Conservation (phyloP, 2,329 filamentous ascomycete species). For the Aureobasidium sp. region DNA sequence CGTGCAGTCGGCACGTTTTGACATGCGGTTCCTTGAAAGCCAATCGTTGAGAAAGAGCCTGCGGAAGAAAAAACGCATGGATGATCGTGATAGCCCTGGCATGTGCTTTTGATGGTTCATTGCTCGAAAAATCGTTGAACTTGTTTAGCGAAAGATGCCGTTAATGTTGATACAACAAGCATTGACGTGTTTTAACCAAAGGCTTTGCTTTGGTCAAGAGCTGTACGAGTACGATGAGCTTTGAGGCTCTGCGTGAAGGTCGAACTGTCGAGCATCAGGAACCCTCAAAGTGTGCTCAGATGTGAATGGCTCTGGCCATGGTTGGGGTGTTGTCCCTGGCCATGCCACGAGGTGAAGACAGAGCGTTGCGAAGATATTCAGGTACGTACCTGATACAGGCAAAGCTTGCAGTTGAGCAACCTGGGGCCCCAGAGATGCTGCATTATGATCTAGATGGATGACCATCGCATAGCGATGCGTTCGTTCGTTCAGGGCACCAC, state of each 20-base stretch:
- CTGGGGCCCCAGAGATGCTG: constrained; percentile 6
- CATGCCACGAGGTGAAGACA: background rate
- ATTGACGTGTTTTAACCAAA: background rate
- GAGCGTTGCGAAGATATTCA: background rate
- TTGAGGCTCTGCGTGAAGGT: background rate
- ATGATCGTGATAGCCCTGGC: background rate
- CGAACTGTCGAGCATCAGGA: background rate
- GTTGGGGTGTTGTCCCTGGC: background rate
- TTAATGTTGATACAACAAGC: background rate
- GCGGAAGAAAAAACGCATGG: background rate
- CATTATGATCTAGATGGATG: background rate
- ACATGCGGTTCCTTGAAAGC: background rate
- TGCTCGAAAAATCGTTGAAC: background rate
- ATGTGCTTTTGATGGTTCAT: background rate
- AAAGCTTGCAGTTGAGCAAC: background rate
- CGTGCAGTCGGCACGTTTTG: background rate
- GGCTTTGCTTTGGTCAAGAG: background rate
- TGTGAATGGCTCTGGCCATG: background rate
- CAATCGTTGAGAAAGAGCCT: background rate
- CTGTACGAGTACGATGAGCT: background rate
- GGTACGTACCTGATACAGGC: background rate
- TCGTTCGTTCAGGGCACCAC: background rate
- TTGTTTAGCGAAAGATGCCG: background rate
- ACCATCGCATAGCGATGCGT: background rate
- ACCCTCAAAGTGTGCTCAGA: background rate